Evolutionary conservation across 2,329 filamentous ascomycete genomes (phyloP).

Genomic region (Pezizomycotina sp.): DNA sequence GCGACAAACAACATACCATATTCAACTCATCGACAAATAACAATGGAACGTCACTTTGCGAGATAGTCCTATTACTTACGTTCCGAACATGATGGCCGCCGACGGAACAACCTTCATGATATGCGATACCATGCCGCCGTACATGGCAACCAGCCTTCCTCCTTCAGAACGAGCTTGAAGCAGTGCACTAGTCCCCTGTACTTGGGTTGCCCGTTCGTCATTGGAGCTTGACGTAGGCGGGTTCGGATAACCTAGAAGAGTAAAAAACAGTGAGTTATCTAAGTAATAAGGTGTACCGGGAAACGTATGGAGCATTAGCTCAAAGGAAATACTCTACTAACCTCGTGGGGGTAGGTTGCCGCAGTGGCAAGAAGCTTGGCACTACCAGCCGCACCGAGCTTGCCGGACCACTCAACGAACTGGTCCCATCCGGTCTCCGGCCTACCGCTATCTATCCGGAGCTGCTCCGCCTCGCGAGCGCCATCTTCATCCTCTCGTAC

Average conservation of each 20-base stretch:
- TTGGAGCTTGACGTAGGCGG: slow-evolving; percentile 68
- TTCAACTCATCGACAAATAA: too few relatives aligned
- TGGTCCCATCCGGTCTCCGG: slow-evolving; percentile 55
- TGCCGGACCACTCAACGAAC: slow-evolving; percentile 61
- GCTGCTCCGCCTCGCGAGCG: slow-evolving; percentile 49
- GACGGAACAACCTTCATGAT: slow-evolving; percentile 78
- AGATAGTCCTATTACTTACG: slow-evolving; percentile 36
- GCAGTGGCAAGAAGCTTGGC: slow-evolving; percentile 76
- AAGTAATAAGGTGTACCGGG: neutral
- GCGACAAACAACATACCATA: too few relatives aligned
- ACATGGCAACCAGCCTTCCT: slow-evolving; percentile 76
- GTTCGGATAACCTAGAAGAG: slow-evolving; percentile 54
- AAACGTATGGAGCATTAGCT: neutral
- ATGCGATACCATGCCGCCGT: slow-evolving; percentile 82
- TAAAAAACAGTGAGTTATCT: slow-evolving; percentile 14
- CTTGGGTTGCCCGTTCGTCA: slow-evolving; percentile 52
- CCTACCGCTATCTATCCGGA: slow-evolving; percentile 41
- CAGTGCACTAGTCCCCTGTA: slow-evolving; percentile 81
- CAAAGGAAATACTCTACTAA: slow-evolving; percentile 32
- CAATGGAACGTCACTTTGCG: neutral
- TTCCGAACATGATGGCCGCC: slow-evolving; percentile 91
- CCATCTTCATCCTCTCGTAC: slow-evolving; percentile 79
- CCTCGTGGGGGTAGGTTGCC: slow-evolving; percentile 83
- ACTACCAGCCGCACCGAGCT: slow-evolving; percentile 58
- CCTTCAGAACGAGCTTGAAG: slow-evolving; percentile 71